Conservation (phyloP, 805 yeast species). For the Metschnikowia arizonensis region DNA sequence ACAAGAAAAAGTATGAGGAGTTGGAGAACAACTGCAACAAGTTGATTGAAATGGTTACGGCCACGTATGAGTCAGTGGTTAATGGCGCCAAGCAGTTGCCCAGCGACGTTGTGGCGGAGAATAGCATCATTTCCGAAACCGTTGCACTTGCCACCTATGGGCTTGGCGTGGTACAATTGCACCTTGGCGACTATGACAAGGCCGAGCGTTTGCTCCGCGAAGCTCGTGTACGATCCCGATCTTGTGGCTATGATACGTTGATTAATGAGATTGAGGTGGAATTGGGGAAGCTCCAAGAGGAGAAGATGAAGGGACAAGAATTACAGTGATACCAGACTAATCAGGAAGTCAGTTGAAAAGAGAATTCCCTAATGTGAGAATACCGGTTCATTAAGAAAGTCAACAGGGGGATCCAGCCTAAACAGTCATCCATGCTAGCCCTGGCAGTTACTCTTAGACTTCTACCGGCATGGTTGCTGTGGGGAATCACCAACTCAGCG, state of each 20-base stretch:
- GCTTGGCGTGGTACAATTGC: constrained; percentile 73
- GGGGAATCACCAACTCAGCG: no score
- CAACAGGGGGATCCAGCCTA: no score
- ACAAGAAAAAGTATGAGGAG: constrained; percentile 23
- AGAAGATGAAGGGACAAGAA: no score
- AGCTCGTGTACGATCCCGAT: constrained; percentile 65
- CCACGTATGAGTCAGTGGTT: constrained; percentile 35
- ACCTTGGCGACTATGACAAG: constrained; percentile 48
- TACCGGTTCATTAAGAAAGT: no score
- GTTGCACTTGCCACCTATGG: constrained; percentile 83
- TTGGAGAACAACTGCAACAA: constrained; percentile 20
- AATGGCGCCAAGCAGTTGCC: constrained; percentile 31
- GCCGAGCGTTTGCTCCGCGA: constrained; percentile 64
- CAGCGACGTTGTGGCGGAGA: constrained; percentile 20
- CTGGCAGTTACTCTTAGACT: no score
- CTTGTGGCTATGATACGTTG: constrained; percentile 60
- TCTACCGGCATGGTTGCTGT: no score
- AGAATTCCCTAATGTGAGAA: no score
- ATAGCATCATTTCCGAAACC: constrained; percentile 48
- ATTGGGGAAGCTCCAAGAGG: constrained; percentile 47
- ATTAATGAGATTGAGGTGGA: constrained; percentile 64
- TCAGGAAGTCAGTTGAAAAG: no score
- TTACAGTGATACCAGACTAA: no score
- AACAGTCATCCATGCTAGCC: no score
- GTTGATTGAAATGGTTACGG: constrained; percentile 29